A percentile compares a stretch with the other conserved stretches of the same genome.
Conservation (phyloP, 2,329 filamentous ascomycete genomes). For the Raffaelea ambrosiae region DNA sequence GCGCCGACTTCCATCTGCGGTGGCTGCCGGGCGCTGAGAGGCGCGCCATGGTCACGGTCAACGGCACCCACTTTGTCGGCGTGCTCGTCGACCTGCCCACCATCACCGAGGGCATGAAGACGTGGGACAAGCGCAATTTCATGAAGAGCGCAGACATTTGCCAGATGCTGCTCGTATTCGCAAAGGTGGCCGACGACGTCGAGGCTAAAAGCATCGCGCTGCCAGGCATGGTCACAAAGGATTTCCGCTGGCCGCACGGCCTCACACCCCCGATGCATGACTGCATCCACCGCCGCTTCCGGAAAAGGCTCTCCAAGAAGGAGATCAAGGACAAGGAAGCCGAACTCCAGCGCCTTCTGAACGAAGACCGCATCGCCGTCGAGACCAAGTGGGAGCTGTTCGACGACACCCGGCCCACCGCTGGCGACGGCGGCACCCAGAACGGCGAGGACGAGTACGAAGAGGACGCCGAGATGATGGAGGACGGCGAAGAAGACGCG, state of each 20-base stretch:
- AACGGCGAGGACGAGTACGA: constrained; percentile 47
- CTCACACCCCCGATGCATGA: constrained; percentile 83
- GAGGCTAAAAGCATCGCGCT: constrained; percentile 60
- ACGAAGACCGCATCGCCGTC: constrained; percentile 55
- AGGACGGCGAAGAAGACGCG: constrained; percentile 38
- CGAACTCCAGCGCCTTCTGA: constrained; percentile 65
- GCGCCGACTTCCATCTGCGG: constrained; percentile 70
- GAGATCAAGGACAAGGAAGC: constrained; percentile 80
- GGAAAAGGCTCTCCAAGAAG: constrained; percentile 72
- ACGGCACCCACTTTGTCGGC: constrained; percentile 65
- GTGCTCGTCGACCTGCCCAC: constrained; percentile 77
- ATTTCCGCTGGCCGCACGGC: constrained; percentile 72
- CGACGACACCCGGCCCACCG: constrained; percentile 34
- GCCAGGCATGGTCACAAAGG: constrained; percentile 61
- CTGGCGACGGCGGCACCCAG: constrained; percentile 22
- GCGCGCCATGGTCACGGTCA: constrained; percentile 63
- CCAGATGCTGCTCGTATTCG: constrained; percentile 79
- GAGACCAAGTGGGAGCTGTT: constrained; percentile 58
- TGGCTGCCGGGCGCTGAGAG: constrained; percentile 64
- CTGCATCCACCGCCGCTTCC: constrained; percentile 72
- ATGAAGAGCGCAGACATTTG: constrained; percentile 85
- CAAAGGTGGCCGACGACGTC: constrained; percentile 55
- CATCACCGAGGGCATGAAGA: constrained; percentile 86
- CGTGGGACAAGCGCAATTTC: constrained; percentile 80
- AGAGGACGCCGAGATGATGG: constrained; percentile 27